Percentiles rank a stretch among this genome's conserved stretches.
Conservation (phyloP, 306 rosid genomes). For the Luffa acutangula region DNA sequence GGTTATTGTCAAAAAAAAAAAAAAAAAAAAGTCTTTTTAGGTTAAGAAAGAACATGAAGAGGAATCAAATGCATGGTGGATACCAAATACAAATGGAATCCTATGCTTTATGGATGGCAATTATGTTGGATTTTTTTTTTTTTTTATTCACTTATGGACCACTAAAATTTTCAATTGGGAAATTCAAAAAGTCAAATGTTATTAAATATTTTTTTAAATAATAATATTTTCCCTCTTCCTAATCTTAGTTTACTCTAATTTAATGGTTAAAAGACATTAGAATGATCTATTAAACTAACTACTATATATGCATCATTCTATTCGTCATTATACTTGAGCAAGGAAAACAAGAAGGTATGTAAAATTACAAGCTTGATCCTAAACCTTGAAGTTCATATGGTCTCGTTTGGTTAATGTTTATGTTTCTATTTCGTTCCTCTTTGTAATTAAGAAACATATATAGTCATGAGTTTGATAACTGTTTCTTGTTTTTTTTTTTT, state of each 20-base stretch:
- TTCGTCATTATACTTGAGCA: background rate
- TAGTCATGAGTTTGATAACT: no score
- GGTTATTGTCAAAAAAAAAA: background rate
- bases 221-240: background rate
- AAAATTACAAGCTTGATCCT: no score
- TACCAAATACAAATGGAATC: background rate
- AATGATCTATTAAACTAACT: background rate
- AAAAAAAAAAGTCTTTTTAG: background rate
- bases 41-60: background rate
- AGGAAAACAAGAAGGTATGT: no score
- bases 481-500: no score
- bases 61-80: conserved; percentile 8
- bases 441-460: no score
- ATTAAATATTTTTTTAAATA: background rate
- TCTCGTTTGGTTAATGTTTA: no score
- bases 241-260: background rate
- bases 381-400: no score
- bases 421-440: no score
- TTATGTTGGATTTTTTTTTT: background rate
- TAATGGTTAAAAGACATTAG: background rate
- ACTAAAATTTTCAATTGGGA: background rate
- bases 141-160: background rate
- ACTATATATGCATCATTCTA: background rate
- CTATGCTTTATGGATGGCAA: background rate
- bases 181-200: background rate